These are phyloP conservation scores for Leccinum uliginosum DNA, from an alignment of 768 basidiomycete species.

Conservation along the genomic window DNA sequence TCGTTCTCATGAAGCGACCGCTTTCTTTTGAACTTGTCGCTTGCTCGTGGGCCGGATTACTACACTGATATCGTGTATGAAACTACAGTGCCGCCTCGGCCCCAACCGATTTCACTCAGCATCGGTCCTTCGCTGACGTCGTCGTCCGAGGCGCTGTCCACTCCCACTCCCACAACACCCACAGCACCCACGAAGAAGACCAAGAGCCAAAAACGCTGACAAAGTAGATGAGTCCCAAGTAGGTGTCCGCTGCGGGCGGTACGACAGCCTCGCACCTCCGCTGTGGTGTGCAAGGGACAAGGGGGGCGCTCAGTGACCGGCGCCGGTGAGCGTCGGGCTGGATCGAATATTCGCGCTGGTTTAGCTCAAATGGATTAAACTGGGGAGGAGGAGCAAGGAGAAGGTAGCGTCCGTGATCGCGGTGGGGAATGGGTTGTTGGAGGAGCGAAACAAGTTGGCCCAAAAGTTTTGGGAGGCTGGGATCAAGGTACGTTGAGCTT, in stretches of 20 bases:
- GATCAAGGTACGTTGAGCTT: too few relatives aligned
- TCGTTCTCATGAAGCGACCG: slow-evolving; percentile 33
- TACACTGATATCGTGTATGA: slow-evolving; percentile 99
- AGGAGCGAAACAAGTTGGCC: too few relatives aligned
- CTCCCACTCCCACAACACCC: neutral
- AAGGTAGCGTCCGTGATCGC: slow-evolving; percentile 94
- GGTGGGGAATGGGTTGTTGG: slow-evolving; percentile 82
- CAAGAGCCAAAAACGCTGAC: slow-evolving; percentile 41
- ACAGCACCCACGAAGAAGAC: slow-evolving; percentile 33
- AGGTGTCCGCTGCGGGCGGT: slow-evolving; percentile 94
- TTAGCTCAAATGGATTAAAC: slow-evolving; percentile 81
- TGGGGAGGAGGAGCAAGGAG: slow-evolving; percentile 78
- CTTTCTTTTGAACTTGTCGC: slow-evolving; percentile 92
- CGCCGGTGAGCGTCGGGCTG: slow-evolving; percentile 87
- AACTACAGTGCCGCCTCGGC: slow-evolving; percentile 92
- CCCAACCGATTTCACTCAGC: slow-evolving; percentile 69
- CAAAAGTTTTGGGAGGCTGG: slow-evolving; percentile 83
- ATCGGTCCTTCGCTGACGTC: slow-evolving; percentile 37
- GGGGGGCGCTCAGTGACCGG: slow-evolving; percentile 65
- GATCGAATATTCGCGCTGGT: slow-evolving; percentile 91
- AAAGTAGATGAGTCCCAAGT: slow-evolving; percentile 88
- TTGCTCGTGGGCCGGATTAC: slow-evolving; percentile 95
- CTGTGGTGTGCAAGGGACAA: slow-evolving; percentile 71
- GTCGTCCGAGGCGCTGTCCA: slow-evolving; percentile 18
- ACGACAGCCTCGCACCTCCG: slow-evolving; percentile 84